A percentile compares a stretch with the other conserved stretches of the same genome.
These are phyloP conservation scores for Aspergillus persii DNA, from an alignment of 2,329 filamentous ascomycete genomes.

Conservation along the genomic window DNA sequence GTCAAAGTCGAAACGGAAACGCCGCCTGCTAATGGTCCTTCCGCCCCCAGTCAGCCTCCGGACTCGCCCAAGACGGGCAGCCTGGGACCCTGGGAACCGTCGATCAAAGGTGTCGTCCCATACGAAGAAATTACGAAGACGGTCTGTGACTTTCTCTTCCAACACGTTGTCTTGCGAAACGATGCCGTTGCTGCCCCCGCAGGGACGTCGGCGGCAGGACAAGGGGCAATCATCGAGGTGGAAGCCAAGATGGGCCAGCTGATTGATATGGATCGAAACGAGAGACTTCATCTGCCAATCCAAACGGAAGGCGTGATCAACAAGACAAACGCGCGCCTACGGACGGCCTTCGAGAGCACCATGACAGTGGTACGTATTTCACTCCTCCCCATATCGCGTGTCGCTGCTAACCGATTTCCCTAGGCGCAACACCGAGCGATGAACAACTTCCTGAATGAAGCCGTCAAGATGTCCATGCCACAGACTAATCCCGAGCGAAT, in stretches of 20 bases:
- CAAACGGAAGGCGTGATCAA: slow-evolving; percentile 68
- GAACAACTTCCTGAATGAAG: slow-evolving; percentile 82
- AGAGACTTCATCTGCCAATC: slow-evolving; percentile 66
- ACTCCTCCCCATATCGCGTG: slow-evolving; percentile 5
- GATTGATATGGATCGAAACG: slow-evolving; percentile 68
- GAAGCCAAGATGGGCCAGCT: slow-evolving; percentile 90
- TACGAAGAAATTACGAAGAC: slow-evolving; percentile 71
- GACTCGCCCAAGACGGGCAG: slow-evolving; percentile 25
- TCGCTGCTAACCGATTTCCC: slow-evolving; percentile 43
- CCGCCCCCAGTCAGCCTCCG: slow-evolving; percentile 13
- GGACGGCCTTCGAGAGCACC: slow-evolving; percentile 74
- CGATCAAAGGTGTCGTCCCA: slow-evolving; percentile 68
- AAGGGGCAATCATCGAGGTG: slow-evolving; percentile 78
- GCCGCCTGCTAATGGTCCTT: slow-evolving; percentile 30
- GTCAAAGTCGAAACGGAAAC: slow-evolving; percentile 20
- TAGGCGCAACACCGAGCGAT: slow-evolving; percentile 76
- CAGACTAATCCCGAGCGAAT: slow-evolving; percentile 36
- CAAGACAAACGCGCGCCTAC: slow-evolving; percentile 50
- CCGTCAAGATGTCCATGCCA: slow-evolving; percentile 51
- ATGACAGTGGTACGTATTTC: slow-evolving; percentile 74
- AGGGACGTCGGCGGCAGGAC: slow-evolving; percentile 56
- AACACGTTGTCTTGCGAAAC: slow-evolving; percentile 65
- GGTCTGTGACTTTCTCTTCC: slow-evolving; percentile 79
- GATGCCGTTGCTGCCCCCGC: slow-evolving; percentile 57
- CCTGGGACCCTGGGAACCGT: slow-evolving; percentile 49